phyloP scores from a whole-genome alignment of 2,329 filamentous ascomycete genomes.

The Fusarium annulatum region DNA sequence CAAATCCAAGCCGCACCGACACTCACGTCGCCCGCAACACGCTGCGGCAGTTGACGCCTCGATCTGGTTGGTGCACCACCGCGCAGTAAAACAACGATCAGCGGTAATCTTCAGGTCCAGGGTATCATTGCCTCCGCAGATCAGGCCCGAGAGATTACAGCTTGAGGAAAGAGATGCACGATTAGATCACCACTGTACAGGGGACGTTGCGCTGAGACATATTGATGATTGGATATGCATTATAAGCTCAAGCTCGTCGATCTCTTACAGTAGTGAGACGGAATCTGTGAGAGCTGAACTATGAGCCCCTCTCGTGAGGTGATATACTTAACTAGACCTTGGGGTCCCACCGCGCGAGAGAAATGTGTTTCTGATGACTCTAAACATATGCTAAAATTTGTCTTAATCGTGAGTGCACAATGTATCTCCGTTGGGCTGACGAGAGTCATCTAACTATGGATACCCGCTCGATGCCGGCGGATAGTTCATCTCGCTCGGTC shows the following conservation, averaged over 20 bases:
- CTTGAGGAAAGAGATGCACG: background rate
- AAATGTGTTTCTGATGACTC: background rate
- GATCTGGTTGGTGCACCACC: background rate
- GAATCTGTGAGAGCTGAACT: background rate
- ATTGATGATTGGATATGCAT: background rate
- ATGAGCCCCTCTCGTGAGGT: background rate
- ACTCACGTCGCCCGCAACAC: background rate
- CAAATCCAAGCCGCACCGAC: background rate
- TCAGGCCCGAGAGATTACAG: background rate
- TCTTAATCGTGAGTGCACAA: background rate
- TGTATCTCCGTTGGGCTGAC: background rate
- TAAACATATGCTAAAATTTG: background rate
- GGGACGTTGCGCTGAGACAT: too few species aligned
- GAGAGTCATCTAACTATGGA: background rate
- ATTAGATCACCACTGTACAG: background rate
- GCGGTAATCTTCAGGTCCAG: background rate
- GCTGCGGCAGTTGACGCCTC: background rate
- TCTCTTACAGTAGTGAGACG: background rate
- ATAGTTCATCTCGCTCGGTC: constrained; percentile 1
- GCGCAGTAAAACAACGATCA: background rate
- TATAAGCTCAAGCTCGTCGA: background rate
- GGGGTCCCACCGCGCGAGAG: too few species aligned
- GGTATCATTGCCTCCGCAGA: background rate
- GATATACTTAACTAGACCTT: background rate
- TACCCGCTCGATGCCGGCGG: background rate